Evolutionary conservation across 257 asterid species (phyloP).

Genomic region (Agastache rugosa): DNA sequence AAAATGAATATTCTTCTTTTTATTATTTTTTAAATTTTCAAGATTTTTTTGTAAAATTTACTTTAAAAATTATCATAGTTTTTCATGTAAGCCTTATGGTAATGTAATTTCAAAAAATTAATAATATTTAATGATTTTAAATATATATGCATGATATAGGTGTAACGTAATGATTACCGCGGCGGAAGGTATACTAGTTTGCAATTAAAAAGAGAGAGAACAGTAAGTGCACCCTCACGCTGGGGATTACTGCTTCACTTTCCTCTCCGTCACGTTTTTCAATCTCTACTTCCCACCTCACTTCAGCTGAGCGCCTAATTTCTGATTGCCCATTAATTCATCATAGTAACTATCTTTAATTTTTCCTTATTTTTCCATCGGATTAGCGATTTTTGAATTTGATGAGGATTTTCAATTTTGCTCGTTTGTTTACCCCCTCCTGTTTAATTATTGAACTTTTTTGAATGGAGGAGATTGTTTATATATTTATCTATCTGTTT

Average conservation of each 20-base stretch:
- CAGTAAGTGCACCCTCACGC: constrained; percentile 28
- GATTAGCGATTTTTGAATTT: neutral
- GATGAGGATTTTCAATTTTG: neutral
- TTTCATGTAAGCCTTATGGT: no score
- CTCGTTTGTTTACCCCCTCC: neutral
- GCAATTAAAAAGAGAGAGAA: no score
- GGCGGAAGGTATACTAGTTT: no score
- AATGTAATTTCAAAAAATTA: no score
- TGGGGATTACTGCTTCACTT: constrained; percentile 1
- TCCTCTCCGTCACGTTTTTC: neutral
- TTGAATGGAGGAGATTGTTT: neutral
- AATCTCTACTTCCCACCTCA: constrained; percentile 20
- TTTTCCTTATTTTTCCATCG: neutral
- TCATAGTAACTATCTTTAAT: neutral
- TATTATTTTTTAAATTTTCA: no score
- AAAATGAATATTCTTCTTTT: no score
- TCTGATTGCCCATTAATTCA: neutral
- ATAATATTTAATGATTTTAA: no score
- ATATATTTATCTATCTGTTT: neutral
- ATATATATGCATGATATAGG: no score
- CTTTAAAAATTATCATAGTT: no score
- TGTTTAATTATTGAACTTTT: no score
- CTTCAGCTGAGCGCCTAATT: constrained; percentile 29
- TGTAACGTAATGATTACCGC: no score
- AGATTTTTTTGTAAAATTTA: no score